phyloP scores from a whole-genome alignment of 305 asterid genomes.

The Petunia hybrid region DNA sequence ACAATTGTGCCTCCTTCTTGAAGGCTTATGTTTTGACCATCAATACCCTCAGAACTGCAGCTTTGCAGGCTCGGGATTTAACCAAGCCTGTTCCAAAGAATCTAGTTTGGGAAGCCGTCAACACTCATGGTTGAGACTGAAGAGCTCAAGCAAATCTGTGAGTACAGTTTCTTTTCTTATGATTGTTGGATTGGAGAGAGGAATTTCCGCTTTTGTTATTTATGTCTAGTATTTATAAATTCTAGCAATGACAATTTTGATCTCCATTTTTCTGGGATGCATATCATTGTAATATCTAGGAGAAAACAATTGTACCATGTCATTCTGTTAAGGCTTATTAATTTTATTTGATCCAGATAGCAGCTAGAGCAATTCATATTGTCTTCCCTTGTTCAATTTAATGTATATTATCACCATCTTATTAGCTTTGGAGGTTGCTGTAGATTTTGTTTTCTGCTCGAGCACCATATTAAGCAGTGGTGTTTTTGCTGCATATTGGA shows the following conservation, averaged over 20 bases:
- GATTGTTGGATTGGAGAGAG: background rate
- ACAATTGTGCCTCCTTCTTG: conserved; percentile 63
- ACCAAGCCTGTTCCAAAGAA: conserved; percentile 66
- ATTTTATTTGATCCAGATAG: background rate
- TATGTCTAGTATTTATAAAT: background rate
- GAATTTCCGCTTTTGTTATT: background rate
- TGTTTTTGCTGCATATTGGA: background rate
- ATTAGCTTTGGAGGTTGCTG: background rate
- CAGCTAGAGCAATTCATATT: background rate
- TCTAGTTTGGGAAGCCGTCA: conserved; percentile 87
- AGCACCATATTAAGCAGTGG: background rate
- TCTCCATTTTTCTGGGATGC: background rate
- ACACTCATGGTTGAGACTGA: conserved; percentile 69
- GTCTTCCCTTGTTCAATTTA: background rate
- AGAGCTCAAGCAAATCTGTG: background rate
- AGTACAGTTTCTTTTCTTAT: background rate
- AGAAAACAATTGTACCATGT: conserved; percentile 1
- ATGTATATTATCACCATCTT: conserved; percentile 20
- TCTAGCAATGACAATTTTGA: background rate
- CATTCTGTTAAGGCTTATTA: background rate
- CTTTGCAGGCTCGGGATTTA: conserved; percentile 78
- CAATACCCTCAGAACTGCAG: conserved; percentile 61
- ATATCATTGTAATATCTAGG: conserved; percentile 11
- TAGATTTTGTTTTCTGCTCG: background rate
- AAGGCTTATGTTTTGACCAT: conserved; percentile 70